Base-by-base conservation (phyloP, 1,284 basidiomycete species). In the Pholiota adiposa region DNA sequence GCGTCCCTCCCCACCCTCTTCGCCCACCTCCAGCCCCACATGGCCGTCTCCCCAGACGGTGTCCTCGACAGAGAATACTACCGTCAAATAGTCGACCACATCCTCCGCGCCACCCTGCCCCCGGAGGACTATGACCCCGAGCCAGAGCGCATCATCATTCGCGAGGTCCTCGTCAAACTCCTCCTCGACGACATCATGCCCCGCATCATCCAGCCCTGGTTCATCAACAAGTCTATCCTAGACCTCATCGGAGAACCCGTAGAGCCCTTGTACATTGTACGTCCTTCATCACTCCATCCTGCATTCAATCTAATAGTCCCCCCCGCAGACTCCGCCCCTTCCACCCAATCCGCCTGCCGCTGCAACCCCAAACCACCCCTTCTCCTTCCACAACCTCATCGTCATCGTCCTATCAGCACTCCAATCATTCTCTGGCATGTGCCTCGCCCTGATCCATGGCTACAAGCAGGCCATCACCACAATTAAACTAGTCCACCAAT, bases 171-270 rank as follows among this genome's bases (percentile, higher is more conserved):
- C 49, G 80, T 93, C 66, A 90, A 89, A 69, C 79, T 92, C 25
- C 72, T 94, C 18, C 73, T 91, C 61, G 79, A 81, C 52, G 86
- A 86, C 61, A 76, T 92, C 12, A 75, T 93, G 25, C 86, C 86
- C 25, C 85, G 83, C 63, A 72, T 94, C 40, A 83, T 85, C 4
- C 89, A 94, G 69, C 91, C 93, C 0, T 93, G 91, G 91, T 94
- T 93, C 70, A 81, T 94, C 40, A 83, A 93, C 53, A 86, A 81
- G 69, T 69, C 79, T 5, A 79, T 90, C 8, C 75, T 92, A 33
- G 84, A 88, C 67, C 72, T 86, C 8, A 70, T 94, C 25, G 86
- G 83, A 25, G 76, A 79, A 18, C 66, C 73, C 54, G 77, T 75
- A 27, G 72, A 71, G 33, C 62, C 63, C 33, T 65, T 60, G 51